phyloP scores from a whole-genome alignment of 352 stramenopile species.

The Pythium plurisporium region DNA sequence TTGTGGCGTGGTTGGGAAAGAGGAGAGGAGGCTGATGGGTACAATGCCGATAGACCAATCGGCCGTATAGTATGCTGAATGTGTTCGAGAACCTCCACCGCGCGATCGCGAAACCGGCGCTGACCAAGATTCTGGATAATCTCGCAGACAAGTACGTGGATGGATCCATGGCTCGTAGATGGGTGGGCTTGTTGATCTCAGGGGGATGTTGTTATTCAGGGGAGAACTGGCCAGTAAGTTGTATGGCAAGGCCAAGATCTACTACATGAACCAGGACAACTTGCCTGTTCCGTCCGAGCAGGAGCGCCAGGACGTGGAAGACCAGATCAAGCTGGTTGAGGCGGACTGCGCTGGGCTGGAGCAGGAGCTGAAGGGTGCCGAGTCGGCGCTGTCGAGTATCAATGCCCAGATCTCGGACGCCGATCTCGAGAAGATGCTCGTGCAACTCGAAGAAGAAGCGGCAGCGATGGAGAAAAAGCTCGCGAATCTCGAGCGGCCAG shows the following conservation, averaged over 20 bases:
- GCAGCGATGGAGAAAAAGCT: slow-evolving; percentile 41
- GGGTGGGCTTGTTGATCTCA: too few species aligned
- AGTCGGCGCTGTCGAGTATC: slow-evolving; percentile 39
- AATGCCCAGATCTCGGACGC: slow-evolving; percentile 64
- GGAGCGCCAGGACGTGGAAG: slow-evolving; percentile 36
- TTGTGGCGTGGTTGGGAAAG: background rate
- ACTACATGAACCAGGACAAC: slow-evolving; percentile 78
- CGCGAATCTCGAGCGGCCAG: slow-evolving; percentile 36
- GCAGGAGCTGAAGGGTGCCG: slow-evolving; percentile 51
- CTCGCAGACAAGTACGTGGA: slow-evolving; percentile 40
- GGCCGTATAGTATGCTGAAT: slow-evolving; percentile 81
- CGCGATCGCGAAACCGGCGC: slow-evolving; percentile 58
- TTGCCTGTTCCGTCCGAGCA: slow-evolving; percentile 50
- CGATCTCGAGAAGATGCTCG: slow-evolving; percentile 48
- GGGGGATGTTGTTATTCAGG: too few species aligned
- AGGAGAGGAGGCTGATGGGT: too few species aligned
- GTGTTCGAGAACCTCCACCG: slow-evolving; percentile 84
- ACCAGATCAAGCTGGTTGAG: slow-evolving; percentile 46
- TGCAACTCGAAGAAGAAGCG: slow-evolving; percentile 39
- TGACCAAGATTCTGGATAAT: slow-evolving; percentile 74
- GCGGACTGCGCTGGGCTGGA: slow-evolving; percentile 43
- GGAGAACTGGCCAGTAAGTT: slow-evolving; percentile 62
- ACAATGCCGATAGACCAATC: slow-evolving; percentile 66
- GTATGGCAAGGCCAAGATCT: slow-evolving; percentile 82
- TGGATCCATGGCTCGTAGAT: too few species aligned